Conservation (phyloP, 2,329 filamentous ascomycete species). For the Fusarium dlaminii region DNA sequence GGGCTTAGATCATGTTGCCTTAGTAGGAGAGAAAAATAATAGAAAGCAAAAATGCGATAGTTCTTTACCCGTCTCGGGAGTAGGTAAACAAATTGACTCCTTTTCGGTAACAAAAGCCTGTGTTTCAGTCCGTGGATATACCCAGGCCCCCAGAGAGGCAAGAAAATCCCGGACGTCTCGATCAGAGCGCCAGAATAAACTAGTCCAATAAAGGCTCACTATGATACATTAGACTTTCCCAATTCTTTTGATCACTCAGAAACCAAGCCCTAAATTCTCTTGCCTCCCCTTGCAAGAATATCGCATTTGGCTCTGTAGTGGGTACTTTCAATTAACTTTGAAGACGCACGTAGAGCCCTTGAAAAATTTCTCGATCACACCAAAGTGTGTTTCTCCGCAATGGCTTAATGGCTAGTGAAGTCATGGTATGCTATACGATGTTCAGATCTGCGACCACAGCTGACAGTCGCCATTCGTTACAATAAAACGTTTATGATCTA, state of each 20-base stretch:
- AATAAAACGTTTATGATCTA: no score
- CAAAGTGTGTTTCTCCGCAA: background rate
- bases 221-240: background rate
- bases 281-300: background rate
- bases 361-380: background rate
- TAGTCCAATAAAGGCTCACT: background rate
- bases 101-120: background rate
- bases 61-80: background rate
- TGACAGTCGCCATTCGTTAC: background rate
- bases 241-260: background rate
- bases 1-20: no score
- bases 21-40: background rate
- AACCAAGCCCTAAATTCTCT: background rate
- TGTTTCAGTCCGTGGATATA: background rate
- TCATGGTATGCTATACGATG: background rate
- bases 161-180: no score
- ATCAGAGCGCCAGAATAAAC: background rate
- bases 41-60: background rate
- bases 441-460: background rate
- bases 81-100: background rate
- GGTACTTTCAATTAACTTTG: background rate
- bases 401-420: background rate
- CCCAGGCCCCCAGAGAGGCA: background rate
- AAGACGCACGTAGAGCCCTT: background rate
- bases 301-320: background rate